A percentile compares a stretch with the other conserved stretches of the same genome.
phyloP scores from a whole-genome alignment of 352 stramenopile genomes.

The Hyaloperonospora brassicae region DNA sequence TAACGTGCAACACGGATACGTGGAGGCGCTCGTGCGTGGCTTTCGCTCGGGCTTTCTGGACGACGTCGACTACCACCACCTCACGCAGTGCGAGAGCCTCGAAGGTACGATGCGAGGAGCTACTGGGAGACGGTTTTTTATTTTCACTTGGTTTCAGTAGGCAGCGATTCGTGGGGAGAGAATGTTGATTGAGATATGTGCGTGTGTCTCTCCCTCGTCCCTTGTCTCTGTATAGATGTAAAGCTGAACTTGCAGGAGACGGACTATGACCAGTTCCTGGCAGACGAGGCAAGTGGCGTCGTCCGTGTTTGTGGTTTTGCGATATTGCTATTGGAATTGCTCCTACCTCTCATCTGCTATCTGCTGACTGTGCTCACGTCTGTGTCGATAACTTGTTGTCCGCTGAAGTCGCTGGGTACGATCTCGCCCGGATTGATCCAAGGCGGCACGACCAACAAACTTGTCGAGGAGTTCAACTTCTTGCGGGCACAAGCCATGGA shows the following conservation, averaged over 20 bases:
- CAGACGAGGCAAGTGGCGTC: conserved; percentile 75
- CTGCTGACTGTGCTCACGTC: no score
- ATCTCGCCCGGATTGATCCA: conserved; percentile 80
- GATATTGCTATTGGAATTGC: conserved; percentile 2
- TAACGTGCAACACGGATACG: conserved; percentile 97
- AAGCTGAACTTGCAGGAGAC: conserved; percentile 97
- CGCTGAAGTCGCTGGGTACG: conserved; percentile 56
- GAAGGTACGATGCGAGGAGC: conserved; percentile 49
- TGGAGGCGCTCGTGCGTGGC: conserved; percentile 94
- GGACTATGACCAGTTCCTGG: conserved; percentile 95
- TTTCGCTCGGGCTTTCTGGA: conserved; percentile 89
- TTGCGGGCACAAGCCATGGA: conserved; percentile 93
- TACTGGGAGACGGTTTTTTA: conserved; percentile 1
- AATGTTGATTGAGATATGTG: background rate
- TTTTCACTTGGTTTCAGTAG: background rate
- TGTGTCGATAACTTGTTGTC: background rate
- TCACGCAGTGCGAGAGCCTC: conserved; percentile 86
- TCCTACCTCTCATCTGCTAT: conserved; percentile 27
- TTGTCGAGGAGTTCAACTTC: conserved; percentile 95
- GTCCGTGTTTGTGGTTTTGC: no score
- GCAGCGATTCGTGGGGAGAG: no score
- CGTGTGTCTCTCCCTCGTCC: no score
- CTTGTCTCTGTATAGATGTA: conserved; percentile 43
- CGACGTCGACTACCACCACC: conserved; percentile 86
- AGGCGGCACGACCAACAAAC: conserved; percentile 81